phyloP scores from a whole-genome alignment of 2,329 filamentous ascomycete genomes.

The Colletotrichum shisoi region DNA sequence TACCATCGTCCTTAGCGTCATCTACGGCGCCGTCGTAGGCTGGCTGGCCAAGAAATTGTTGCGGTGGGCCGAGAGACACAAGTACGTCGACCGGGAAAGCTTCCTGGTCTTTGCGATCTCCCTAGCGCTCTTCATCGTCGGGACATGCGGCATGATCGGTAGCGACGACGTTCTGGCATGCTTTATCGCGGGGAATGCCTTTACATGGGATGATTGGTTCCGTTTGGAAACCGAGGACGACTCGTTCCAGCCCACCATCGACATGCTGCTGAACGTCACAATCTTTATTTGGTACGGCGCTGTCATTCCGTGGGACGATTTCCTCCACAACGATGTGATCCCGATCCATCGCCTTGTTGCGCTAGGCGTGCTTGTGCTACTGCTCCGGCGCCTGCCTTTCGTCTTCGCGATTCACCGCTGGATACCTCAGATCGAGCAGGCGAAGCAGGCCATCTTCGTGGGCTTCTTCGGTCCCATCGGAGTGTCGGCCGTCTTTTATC shows the following conservation, averaged over 20 bases:
- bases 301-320: slow-evolving; percentile 79
- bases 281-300: slow-evolving; percentile 94
- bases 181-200: slow-evolving; percentile 89
- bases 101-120: slow-evolving; percentile 88
- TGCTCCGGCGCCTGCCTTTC: slow-evolving; percentile 80
- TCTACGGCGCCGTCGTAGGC: slow-evolving; percentile 79
- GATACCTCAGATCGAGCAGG: slow-evolving; percentile 80
- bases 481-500: slow-evolving; percentile 88
- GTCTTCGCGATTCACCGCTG: slow-evolving; percentile 75
- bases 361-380: slow-evolving; percentile 77
- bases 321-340: slow-evolving; percentile 72
- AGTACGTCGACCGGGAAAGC: slow-evolving; percentile 85
- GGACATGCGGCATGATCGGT: slow-evolving; percentile 85
- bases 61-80: slow-evolving; percentile 82
- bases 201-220: slow-evolving; percentile 96
- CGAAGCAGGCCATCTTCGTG: slow-evolving; percentile 80
- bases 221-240: slow-evolving; percentile 87
- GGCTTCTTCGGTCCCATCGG: slow-evolving; percentile 95
- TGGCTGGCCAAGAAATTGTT: slow-evolving; percentile 83
- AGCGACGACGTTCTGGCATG: slow-evolving; percentile 91
- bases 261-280: slow-evolving; percentile 89
- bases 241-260: slow-evolving; percentile 90
- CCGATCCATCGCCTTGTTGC: slow-evolving; percentile 76
- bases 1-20: slow-evolving; percentile 77
- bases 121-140: slow-evolving; percentile 84